Conservation (phyloP, 345 rosid genomes). For the Euphorbia pulcherrima region DNA sequence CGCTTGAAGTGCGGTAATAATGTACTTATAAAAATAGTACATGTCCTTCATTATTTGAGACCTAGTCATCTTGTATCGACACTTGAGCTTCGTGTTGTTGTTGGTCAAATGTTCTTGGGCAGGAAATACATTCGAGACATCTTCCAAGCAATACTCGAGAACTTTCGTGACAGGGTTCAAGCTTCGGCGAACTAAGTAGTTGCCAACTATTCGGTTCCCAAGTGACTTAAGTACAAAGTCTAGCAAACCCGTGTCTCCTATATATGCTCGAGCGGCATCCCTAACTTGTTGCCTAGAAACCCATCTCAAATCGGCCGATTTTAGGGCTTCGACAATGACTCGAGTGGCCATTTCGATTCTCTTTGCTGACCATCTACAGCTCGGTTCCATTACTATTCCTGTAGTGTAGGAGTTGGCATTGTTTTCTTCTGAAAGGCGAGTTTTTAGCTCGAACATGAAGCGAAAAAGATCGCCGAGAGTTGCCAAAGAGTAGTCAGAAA, state of each 20-base stretch:
- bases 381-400: slow-evolving; percentile 39
- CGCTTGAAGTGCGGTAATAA: slow-evolving; percentile 45
- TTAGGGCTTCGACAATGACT: slow-evolving; percentile 72
- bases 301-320: slow-evolving; percentile 60
- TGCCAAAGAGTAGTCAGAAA: slow-evolving; percentile 49
- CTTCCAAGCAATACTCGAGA: slow-evolving; percentile 79
- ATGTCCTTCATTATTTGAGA: slow-evolving; percentile 67
- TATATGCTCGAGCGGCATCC: slow-evolving; percentile 79
- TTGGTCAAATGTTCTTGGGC: slow-evolving; percentile 33
- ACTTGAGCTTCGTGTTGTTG: slow-evolving; percentile 38
- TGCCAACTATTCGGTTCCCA: slow-evolving; percentile 85
- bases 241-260: slow-evolving; percentile 87
- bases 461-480: slow-evolving; percentile 65
- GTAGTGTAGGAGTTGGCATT: slow-evolving; percentile 32
- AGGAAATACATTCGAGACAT: slow-evolving; percentile 47
- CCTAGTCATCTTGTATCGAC: slow-evolving; percentile 49
- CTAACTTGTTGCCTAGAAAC: slow-evolving; percentile 90
- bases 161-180: slow-evolving; percentile 90
- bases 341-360: slow-evolving; percentile 79
- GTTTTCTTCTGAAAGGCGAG: slow-evolving; percentile 53
- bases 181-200: slow-evolving; percentile 77
- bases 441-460: slow-evolving; percentile 64
- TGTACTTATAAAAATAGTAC: slow-evolving; percentile 44
- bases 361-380: slow-evolving; percentile 84
- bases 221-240: slow-evolving; percentile 87